Evolutionary conservation across 768 basidiomycete species (phyloP).

Genomic region (Tricholoma hemisulphureum): DNA sequence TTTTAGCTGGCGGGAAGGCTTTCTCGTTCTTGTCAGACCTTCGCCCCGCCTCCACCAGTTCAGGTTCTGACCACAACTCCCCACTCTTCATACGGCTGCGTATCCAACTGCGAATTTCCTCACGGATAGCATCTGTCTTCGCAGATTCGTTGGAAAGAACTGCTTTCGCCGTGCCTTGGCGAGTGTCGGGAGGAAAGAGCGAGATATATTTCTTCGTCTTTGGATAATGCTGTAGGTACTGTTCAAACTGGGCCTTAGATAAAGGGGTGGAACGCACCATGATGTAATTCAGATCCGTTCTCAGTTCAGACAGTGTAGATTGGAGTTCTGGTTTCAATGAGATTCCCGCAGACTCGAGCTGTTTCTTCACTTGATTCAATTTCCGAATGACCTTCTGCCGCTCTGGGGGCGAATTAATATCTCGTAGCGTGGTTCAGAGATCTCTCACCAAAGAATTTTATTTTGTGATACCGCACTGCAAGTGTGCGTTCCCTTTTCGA

Average conservation of each 20-base stretch:
- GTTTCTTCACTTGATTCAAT: slow-evolving; percentile 66
- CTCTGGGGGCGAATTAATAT: slow-evolving; percentile 46
- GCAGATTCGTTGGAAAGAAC: slow-evolving; percentile 23
- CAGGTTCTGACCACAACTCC: slow-evolving; percentile 59
- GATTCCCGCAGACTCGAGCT: slow-evolving; percentile 36
- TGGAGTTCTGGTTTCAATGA: slow-evolving; percentile 43
- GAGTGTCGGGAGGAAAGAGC: slow-evolving; percentile 73
- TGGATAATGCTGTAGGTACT: slow-evolving; percentile 65
- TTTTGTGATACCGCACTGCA: slow-evolving; percentile 79
- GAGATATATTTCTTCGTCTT: slow-evolving; percentile 87
- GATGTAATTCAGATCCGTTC: slow-evolving; percentile 92
- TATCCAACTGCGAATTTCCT: slow-evolving; percentile 60
- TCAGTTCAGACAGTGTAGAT: slow-evolving; percentile 52
- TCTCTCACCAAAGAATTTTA: slow-evolving; percentile 90
- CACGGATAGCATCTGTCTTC: slow-evolving; percentile 45
- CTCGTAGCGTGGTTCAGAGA: background rate
- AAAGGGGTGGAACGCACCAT: slow-evolving; percentile 45
- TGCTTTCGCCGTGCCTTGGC: slow-evolving; percentile 33
- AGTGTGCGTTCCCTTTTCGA: slow-evolving; percentile 69
- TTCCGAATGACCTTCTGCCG: slow-evolving; percentile 83
- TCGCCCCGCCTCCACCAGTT: slow-evolving; percentile 34
- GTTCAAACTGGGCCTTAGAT: background rate
- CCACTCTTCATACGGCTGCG: slow-evolving; percentile 58
- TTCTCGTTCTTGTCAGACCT: slow-evolving; percentile 5
- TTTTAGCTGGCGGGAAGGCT: background rate